Conservation (phyloP, 2,329 filamentous ascomycete genomes). For the Triangularia verruculosa region DNA sequence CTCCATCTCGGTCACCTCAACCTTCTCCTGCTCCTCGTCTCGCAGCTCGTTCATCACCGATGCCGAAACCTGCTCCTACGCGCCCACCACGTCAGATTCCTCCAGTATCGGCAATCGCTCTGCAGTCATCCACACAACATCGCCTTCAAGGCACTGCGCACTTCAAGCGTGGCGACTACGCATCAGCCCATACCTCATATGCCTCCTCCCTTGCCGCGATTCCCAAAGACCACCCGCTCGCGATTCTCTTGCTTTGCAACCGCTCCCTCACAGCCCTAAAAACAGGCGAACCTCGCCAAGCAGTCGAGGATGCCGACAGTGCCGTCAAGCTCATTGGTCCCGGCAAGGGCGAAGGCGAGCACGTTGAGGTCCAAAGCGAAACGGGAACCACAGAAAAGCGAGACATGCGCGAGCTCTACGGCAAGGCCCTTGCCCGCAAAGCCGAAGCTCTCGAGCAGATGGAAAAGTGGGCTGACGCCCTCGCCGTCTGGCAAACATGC, state of each 20-base stretch:
- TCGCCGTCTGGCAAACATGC: constrained; percentile 73
- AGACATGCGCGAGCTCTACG: constrained; percentile 89
- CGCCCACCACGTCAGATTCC: constrained; percentile 61
- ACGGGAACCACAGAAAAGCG: constrained; percentile 57
- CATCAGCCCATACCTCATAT: constrained; percentile 80
- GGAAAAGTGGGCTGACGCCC: constrained; percentile 88
- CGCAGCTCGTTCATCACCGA: constrained; percentile 37
- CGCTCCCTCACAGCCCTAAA: constrained; percentile 87
- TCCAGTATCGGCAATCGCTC: constrained; percentile 61
- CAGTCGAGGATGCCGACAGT: constrained; percentile 78
- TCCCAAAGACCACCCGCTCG: constrained; percentile 75
- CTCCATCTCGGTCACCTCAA: constrained; percentile 39
- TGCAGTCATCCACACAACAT: constrained; percentile 74
- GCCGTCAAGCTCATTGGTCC: constrained; percentile 78
- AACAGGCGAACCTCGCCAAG: constrained; percentile 84
- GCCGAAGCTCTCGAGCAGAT: constrained; percentile 94
- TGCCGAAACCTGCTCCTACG: constrained; percentile 32
- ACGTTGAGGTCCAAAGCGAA: constrained; percentile 63
- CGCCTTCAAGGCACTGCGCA: constrained; percentile 79
- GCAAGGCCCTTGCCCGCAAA: constrained; percentile 90
- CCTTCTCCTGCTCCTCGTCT: constrained; percentile 33
- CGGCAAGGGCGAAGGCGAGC: constrained; percentile 74
- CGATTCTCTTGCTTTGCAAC: constrained; percentile 87
- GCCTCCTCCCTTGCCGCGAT: constrained; percentile 71
- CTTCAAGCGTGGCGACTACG: constrained; percentile 93